Evolutionary conservation across 2,329 filamentous ascomycete species (phyloP).

Genomic region (Microsporum audouinii): DNA sequence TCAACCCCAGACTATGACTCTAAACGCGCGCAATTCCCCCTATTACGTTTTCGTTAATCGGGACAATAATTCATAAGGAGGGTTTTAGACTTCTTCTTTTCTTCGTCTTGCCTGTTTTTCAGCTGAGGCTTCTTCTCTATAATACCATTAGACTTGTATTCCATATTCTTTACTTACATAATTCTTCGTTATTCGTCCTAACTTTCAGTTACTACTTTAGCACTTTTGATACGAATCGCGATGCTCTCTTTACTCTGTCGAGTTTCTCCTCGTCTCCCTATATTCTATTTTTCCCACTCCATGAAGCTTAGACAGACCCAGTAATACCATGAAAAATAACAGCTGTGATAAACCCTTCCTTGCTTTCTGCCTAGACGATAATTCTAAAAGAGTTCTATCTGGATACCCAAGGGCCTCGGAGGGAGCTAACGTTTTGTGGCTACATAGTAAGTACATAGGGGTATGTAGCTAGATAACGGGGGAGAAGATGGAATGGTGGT

Average conservation of each 20-base stretch:
- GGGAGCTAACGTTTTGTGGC: no score
- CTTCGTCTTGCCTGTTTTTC: not conserved
- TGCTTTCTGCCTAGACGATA: no score
- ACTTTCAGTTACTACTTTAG: not conserved
- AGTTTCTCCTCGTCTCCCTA: not conserved
- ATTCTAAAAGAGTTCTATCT: no score
- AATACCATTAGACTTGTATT: not conserved
- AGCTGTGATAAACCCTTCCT: no score
- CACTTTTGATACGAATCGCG: not conserved
- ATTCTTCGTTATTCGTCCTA: not conserved
- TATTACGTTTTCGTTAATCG: not conserved
- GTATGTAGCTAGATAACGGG: no score
- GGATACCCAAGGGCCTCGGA: no score
- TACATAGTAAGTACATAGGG: no score
- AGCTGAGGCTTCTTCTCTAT: not conserved
- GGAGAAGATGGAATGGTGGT: no score
- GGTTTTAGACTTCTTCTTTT: not conserved
- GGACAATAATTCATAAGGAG: not conserved
- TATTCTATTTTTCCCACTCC: not conserved
- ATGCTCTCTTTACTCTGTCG: not conserved
- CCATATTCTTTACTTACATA: not conserved
- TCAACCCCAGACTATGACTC: not conserved
- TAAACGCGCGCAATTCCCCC: not conserved
- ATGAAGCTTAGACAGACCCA: not conserved
- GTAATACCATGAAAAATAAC: no score